phyloP scores from a whole-genome alignment of 768 basidiomycete species.

The Gyrodon lividus region DNA sequence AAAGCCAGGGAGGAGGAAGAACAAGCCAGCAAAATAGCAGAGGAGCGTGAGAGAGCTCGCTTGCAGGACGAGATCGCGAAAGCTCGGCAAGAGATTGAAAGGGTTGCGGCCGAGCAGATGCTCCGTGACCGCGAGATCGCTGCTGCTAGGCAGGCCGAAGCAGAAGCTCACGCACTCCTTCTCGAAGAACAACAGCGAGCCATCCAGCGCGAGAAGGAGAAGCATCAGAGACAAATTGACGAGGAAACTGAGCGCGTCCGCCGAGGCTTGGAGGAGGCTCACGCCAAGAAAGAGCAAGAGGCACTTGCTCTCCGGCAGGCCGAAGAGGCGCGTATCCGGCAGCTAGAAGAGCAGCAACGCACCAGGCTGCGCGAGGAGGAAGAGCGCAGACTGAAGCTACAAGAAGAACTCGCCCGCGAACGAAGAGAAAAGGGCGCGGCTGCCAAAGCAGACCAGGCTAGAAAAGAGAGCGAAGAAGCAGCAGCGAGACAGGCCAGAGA shows the following conservation, averaged over 20 bases:
- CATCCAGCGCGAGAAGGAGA: slow-evolving; percentile 26
- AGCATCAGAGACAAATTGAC: slow-evolving; percentile 19
- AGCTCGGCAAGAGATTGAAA: slow-evolving; percentile 26
- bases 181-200: slow-evolving; percentile 24
- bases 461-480: slow-evolving; percentile 23
- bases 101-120: slow-evolving; percentile 22
- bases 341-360: slow-evolving; percentile 28
- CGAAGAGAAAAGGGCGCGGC: slow-evolving; percentile 17
- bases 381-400: slow-evolving; percentile 19
- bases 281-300: slow-evolving; percentile 26
- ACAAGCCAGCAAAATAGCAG: slow-evolving; percentile 14
- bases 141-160: slow-evolving; percentile 23
- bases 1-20: slow-evolving; percentile 28
- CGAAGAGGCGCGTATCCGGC: slow-evolving; percentile 25
- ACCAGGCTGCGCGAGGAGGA: slow-evolving; percentile 31
- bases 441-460: slow-evolving; percentile 16
- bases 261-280: slow-evolving; percentile 24
- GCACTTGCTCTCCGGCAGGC: slow-evolving; percentile 14
- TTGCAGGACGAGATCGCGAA: slow-evolving; percentile 29
- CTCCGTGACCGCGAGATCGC: slow-evolving; percentile 26
- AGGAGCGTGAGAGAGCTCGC: slow-evolving; percentile 30
- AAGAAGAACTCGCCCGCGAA: slow-evolving; percentile 27
- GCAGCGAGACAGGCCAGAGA: slow-evolving; percentile 16
- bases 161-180: slow-evolving; percentile 22
- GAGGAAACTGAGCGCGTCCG: slow-evolving; percentile 29